Evolutionary conservation across 352 stramenopile species (phyloP).

Genomic region (Pythium brassicae): DNA sequence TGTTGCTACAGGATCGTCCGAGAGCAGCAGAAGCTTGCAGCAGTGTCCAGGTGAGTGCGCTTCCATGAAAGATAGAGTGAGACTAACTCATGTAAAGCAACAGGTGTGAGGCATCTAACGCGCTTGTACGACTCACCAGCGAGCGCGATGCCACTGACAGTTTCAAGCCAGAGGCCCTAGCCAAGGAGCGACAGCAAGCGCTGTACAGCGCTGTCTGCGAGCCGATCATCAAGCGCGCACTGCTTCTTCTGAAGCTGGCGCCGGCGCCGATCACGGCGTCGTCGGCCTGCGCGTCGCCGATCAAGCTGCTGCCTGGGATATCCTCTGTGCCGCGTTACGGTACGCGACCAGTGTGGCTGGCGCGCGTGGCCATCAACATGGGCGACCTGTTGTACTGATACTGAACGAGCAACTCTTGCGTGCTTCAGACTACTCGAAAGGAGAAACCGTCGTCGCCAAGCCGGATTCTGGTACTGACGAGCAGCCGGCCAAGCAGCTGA

Average conservation of each 20-base stretch:
- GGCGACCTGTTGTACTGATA: background rate
- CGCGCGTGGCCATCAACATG: too few species aligned
- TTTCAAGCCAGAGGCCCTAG: conserved; percentile 34
- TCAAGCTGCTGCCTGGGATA: conserved; percentile 75
- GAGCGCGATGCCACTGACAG: conserved; percentile 24
- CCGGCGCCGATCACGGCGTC: conserved; percentile 35
- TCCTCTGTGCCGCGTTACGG: conserved; percentile 51
- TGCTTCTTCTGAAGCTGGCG: conserved; percentile 58
- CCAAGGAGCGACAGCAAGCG: conserved; percentile 62
- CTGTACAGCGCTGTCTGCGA: conserved; percentile 82
- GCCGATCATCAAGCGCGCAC: conserved; percentile 62
- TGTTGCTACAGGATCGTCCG: conserved; percentile 64
- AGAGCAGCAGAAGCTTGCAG: conserved; percentile 83
- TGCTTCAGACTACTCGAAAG: conserved; percentile 31
- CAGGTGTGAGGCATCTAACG: background rate
- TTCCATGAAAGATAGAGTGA: too few species aligned
- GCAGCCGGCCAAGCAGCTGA: conserved; percentile 49
- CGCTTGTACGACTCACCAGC: conserved; percentile 12
- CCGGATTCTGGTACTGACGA: conserved; percentile 12
- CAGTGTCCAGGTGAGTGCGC: conserved; percentile 36
- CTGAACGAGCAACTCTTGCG: background rate
- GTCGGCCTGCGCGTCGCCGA: conserved; percentile 24
- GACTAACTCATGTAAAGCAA: background rate
- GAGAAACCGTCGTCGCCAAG: conserved; percentile 11
- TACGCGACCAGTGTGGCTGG: conserved; percentile 12